Evolutionary conservation across 768 basidiomycete genomes (phyloP), one percentile per base, ranked within the genome.

Genomic region (Lyophyllum semitale): DNA sequence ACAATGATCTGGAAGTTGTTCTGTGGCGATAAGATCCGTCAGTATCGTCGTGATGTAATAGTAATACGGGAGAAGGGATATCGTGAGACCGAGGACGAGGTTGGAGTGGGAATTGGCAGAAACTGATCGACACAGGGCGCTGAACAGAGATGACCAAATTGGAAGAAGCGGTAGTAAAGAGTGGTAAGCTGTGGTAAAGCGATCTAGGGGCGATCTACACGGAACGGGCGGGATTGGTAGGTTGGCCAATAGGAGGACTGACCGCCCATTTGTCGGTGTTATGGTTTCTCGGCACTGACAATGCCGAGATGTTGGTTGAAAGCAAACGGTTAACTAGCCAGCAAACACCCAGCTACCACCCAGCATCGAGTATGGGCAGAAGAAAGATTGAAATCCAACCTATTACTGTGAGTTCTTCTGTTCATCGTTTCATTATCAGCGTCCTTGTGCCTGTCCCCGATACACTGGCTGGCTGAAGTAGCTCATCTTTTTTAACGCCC

Each of bases 361-460:
- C 38, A 38, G 8, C 53, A 47, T 12, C 27, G 29, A 57, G 15
- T 25, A 69, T 87, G 88, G 88, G 88, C 51, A 77, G 88, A 66
- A 76, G 88, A 74, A 89, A 89, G 78, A 89, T 89, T 64, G 88
- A 89, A 73, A 89, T 89, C 30, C 86, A 88, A 68, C 87, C 88
- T 60, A 89, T 89, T 66, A 86, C 84, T 4, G 88, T 87, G 59
- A 68, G 87, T 80, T 55, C 51, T 47, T 42, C 37, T 29, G 43
- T 56, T 63, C 55, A 48, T 52, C 50, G 54, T 26, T 33, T 41
- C 59, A 26, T 63, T 61, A 60, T 44, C 38, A 37, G 50, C 52
- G 54, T 54, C 56, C 58, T 59, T 59, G 53, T 61, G 53, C 58
- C 48, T 45, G 60, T 63, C 54, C 52, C 53, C 59, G 62, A 66